A percentile compares a stretch with the other conserved stretches of the same genome.
Evolutionary conservation across 1,284 basidiomycete species (phyloP).

Genomic region (Pascua sp.): DNA sequence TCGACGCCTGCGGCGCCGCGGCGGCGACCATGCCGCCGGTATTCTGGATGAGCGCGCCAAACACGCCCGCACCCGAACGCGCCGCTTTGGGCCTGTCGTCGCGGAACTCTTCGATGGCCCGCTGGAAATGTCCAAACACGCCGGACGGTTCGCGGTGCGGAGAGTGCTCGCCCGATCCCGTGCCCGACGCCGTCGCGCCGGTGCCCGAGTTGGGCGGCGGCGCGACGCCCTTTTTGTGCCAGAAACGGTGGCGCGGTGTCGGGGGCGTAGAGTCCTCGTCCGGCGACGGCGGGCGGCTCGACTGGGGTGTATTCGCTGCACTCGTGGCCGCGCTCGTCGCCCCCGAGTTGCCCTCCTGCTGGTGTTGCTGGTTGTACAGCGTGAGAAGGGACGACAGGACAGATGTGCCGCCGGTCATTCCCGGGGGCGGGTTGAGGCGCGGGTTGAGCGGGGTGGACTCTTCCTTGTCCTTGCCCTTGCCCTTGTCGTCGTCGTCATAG

Average conservation of each 20-base stretch:
- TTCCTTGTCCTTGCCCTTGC: conserved; percentile 1
- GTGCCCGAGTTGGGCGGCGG: too few species aligned
- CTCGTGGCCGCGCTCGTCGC: conserved; percentile 14
- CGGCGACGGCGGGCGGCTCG: too few species aligned
- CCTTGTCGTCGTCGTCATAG: background rate
- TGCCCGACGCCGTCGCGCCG: too few species aligned
- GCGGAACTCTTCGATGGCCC: too few species aligned
- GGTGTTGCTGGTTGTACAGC: conserved; percentile 38
- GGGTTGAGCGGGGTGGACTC: conserved; percentile 5
- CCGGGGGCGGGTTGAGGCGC: conserved; percentile 11
- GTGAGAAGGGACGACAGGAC: conserved; percentile 44
- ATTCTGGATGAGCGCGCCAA: conserved; percentile 68
- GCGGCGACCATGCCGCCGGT: conserved; percentile 63
- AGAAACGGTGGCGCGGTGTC: too few species aligned
- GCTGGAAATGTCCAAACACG: too few species aligned
- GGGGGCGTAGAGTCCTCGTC: too few species aligned
- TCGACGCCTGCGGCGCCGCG: conserved; percentile 58
- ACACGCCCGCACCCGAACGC: conserved; percentile 62
- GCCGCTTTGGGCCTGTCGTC: conserved; percentile 55
- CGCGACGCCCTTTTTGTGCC: too few species aligned
- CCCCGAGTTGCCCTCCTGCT: conserved; percentile 28
- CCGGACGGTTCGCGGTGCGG: too few species aligned
- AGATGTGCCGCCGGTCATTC: conserved; percentile 37
- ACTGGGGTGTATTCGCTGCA: too few species aligned
- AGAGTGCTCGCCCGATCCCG: too few species aligned